Evolutionary conservation across 2,329 filamentous ascomycete species (phyloP).

Genomic region (Uncinocarpus reesii): DNA sequence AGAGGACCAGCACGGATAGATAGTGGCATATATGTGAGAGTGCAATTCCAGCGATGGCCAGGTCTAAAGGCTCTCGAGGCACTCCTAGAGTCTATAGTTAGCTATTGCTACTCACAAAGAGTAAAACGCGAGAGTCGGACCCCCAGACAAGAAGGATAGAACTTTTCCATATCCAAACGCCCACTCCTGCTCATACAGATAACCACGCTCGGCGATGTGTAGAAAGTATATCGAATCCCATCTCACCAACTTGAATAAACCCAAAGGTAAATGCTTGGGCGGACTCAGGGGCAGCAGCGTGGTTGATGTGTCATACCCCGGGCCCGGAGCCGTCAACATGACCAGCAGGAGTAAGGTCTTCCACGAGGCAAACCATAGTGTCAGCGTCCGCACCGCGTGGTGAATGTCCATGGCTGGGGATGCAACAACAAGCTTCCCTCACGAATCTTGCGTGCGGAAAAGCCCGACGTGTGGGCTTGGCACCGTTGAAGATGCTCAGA

Average conservation of each 20-base stretch:
- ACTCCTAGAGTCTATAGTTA: background rate
- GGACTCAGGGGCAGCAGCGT: conserved; percentile 33
- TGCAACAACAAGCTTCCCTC: background rate
- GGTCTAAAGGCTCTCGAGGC: background rate
- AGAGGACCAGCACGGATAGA: conserved; percentile 61
- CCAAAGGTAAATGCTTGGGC: background rate
- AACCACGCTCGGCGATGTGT: conserved; percentile 44
- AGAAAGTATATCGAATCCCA: conserved; percentile 57
- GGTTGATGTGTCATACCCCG: conserved; percentile 55
- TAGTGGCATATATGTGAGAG: conserved; percentile 68
- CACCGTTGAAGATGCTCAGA: no score
- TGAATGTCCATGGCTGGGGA: conserved; percentile 16
- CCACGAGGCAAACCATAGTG: conserved; percentile 43
- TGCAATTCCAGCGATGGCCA: conserved; percentile 48
- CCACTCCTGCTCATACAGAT: conserved; percentile 56
- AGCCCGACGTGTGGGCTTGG: no score
- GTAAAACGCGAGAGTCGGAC: conserved; percentile 19
- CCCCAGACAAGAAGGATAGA: conserved; percentile 30
- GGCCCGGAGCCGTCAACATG: conserved; percentile 43
- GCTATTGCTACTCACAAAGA: background rate
- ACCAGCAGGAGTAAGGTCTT: conserved; percentile 45
- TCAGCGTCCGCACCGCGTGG: conserved; percentile 29
- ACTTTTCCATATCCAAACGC: conserved; percentile 49
- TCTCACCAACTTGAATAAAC: conserved; percentile 39
- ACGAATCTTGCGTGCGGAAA: no score